Conservation (phyloP, 2,329 filamentous ascomycete species). For the Zymoseptoria passerinii region DNA sequence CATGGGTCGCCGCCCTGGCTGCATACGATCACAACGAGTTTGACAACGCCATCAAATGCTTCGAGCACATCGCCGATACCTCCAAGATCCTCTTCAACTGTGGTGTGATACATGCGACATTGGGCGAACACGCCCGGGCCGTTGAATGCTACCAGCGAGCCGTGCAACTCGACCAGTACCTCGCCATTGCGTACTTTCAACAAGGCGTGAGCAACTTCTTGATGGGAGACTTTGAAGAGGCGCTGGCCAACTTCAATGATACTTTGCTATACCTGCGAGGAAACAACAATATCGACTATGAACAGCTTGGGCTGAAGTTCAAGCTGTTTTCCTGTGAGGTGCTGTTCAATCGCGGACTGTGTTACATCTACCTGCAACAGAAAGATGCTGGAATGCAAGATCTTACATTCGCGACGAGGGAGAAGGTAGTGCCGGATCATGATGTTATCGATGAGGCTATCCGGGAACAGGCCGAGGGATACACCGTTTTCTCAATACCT, state of each 20-base stretch:
- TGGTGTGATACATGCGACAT: conserved; percentile 91
- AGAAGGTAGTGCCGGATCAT: conserved; percentile 93
- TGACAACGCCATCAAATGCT: conserved; percentile 75
- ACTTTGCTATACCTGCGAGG: conserved; percentile 88
- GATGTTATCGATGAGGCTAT: conserved; percentile 98
- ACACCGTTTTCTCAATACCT: conserved; percentile 96
- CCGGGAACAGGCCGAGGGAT: conserved; percentile 86
- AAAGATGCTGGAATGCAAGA: conserved; percentile 86
- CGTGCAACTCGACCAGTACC: conserved; percentile 82
- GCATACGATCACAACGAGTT: conserved; percentile 98
- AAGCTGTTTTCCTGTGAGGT: conserved; percentile 97
- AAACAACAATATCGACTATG: conserved; percentile 96
- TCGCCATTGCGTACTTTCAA: conserved; percentile 96
- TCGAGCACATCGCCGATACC: conserved; percentile 82
- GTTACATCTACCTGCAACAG: conserved; percentile 94
- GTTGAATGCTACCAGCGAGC: conserved; percentile 93
- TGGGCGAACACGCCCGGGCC: conserved; percentile 92
- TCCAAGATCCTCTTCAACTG: conserved; percentile 99
- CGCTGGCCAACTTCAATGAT: conserved; percentile 96
- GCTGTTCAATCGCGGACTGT: conserved; percentile 91
- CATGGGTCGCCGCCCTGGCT: conserved; percentile 84
- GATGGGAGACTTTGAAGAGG: conserved; percentile 93
- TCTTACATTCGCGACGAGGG: conserved; percentile 80
- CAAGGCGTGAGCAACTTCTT: conserved; percentile 97
- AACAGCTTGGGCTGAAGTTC: conserved; percentile 89